phyloP scores from a whole-genome alignment of 1,139 yeast species.

The Scheffersomyces illinoinensis region DNA sequence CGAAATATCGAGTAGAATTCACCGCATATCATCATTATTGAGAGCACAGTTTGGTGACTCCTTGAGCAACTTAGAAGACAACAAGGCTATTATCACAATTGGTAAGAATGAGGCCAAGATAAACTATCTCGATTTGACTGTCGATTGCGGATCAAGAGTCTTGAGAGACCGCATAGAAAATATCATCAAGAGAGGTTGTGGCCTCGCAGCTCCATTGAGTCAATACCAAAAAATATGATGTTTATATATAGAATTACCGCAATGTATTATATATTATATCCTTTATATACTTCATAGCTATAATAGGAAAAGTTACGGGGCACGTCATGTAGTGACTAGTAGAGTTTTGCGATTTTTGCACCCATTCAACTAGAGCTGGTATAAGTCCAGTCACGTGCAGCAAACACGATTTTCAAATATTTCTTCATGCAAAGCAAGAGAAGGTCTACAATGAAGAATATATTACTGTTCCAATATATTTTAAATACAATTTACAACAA shows the following conservation, averaged over 20 bases:
- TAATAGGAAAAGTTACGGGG: no score
- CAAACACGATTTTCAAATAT: neutral
- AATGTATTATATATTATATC: neutral
- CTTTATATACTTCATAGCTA: no score
- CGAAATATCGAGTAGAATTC: constrained; percentile 54
- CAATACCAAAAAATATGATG: constrained; percentile 15
- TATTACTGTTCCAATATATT: neutral
- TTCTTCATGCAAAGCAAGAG: neutral
- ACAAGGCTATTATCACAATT: constrained; percentile 58
- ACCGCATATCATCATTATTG: constrained; percentile 63
- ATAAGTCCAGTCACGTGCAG: neutral
- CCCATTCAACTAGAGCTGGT: neutral
- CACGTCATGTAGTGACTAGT: neutral
- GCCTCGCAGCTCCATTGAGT: constrained; percentile 77
- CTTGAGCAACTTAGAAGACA: constrained; percentile 41
- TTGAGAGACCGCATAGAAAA: constrained; percentile 81
- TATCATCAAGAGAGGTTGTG: constrained; percentile 74
- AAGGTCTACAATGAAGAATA: neutral
- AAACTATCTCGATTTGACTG: constrained; percentile 62
- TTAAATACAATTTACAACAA: neutral
- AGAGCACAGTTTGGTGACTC: constrained; percentile 89
- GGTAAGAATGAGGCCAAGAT: constrained; percentile 77
- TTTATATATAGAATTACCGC: neutral
- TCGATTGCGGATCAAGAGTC: constrained; percentile 76
- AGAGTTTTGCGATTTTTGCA: neutral